A percentile compares a stretch with the other conserved stretches of the same genome.
Conservation (phyloP, 2,329 filamentous ascomycete species). For the Alternaria tenuissima region DNA sequence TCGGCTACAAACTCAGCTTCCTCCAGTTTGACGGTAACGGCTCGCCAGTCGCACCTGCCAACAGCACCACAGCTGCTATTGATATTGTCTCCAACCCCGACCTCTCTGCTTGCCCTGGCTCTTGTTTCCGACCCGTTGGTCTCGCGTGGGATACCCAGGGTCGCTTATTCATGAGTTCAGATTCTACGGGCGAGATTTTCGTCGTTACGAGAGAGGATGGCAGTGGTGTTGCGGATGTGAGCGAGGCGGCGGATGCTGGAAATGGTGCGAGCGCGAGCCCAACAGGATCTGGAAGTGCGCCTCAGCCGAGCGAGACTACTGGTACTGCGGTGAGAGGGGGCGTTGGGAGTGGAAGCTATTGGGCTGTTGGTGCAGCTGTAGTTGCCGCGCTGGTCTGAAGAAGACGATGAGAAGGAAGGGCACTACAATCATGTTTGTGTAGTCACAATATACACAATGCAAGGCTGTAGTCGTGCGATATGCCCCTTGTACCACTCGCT, state of each 20-base stretch:
- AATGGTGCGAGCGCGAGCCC: slow-evolving; percentile 20
- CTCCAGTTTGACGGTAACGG: slow-evolving; percentile 57
- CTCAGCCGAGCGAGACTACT: slow-evolving; percentile 12
- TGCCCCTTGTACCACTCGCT: neutral
- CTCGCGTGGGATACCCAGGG: slow-evolving; percentile 61
- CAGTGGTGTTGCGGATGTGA: slow-evolving; percentile 36
- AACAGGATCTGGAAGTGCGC: slow-evolving; percentile 16
- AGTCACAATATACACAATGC: neutral
- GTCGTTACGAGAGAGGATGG: slow-evolving; percentile 54
- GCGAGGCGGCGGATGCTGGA: slow-evolving; percentile 23
- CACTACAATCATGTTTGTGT: neutral
- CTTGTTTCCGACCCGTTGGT: slow-evolving; percentile 70
- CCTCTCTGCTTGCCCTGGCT: slow-evolving; percentile 60
- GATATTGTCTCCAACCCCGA: slow-evolving; percentile 67
- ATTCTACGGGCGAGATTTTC: slow-evolving; percentile 72
- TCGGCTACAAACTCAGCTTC: slow-evolving; percentile 61
- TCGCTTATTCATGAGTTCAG: slow-evolving; percentile 69
- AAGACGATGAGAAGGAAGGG: neutral
- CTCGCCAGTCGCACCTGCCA: slow-evolving; percentile 53
- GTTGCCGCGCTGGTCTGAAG: slow-evolving; percentile 13
- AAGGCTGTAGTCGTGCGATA: neutral
- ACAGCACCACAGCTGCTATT: slow-evolving; percentile 59
- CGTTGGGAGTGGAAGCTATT: slow-evolving; percentile 13
- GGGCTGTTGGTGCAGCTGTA: slow-evolving; percentile 13
- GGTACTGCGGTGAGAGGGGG: slow-evolving; percentile 4